phyloP scores from a whole-genome alignment of 495 filamentous ascomycete genomes.

The Glonium stellatum region DNA sequence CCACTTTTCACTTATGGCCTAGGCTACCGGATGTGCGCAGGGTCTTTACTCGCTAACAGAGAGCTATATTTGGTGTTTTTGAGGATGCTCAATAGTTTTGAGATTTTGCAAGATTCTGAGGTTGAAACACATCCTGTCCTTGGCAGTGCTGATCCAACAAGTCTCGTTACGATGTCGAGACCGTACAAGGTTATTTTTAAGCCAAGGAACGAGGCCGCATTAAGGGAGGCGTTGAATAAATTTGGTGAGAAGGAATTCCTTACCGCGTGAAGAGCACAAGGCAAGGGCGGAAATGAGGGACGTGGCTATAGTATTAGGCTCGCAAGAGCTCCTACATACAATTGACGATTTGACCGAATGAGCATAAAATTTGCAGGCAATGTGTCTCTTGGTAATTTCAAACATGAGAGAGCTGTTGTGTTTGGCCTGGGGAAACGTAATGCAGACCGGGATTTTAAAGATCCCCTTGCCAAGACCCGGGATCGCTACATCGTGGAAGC shows the following conservation, averaged over 20 bases:
- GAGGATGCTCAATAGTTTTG: constrained; percentile 53
- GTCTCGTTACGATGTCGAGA: constrained; percentile 51
- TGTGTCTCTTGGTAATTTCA: too few relatives aligned
- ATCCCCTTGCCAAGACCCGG: too few relatives aligned
- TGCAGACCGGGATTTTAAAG: too few relatives aligned
- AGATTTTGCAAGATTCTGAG: constrained; percentile 40
- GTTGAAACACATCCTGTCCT: constrained; percentile 49
- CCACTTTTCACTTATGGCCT: constrained; percentile 57
- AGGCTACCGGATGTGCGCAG: constrained; percentile 62
- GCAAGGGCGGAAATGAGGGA: too few relatives aligned
- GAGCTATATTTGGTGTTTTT: constrained; percentile 62
- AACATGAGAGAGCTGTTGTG: too few relatives aligned
- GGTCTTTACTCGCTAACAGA: constrained; percentile 54
- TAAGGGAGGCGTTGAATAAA: constrained; percentile 34
- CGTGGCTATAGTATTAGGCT: too few relatives aligned
- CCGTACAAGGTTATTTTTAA: constrained; percentile 51
- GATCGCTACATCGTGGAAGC: too few relatives aligned
- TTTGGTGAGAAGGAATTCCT: background rate
- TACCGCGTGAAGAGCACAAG: too few relatives aligned
- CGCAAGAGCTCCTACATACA: too few relatives aligned
- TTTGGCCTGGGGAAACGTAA: too few relatives aligned
- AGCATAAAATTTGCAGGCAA: too few relatives aligned
- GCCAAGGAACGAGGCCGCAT: constrained; percentile 42
- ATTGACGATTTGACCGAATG: too few relatives aligned
- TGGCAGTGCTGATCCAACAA: constrained; percentile 51